Conservation (phyloP, 805 yeast genomes). For the Yarrowia deformans region DNA sequence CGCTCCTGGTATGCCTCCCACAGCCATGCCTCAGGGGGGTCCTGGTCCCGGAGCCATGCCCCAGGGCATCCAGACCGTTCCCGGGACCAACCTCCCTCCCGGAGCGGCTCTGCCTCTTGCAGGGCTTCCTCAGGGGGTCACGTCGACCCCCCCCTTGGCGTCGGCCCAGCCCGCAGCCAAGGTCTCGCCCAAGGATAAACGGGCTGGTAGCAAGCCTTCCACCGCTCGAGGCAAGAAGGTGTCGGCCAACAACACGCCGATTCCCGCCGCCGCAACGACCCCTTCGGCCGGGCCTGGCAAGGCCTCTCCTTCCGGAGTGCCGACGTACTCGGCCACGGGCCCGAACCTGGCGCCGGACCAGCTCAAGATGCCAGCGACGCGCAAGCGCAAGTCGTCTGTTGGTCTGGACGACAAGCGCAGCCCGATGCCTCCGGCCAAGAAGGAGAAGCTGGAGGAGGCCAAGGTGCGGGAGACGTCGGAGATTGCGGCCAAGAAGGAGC, state of each 20-base stretch:
- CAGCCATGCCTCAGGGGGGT: constrained; percentile 39
- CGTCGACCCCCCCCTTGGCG: constrained; percentile 10
- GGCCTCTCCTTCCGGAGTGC: constrained; percentile 45
- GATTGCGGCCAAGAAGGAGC: constrained; percentile 43
- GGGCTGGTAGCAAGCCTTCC: neutral
- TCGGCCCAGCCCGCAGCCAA: constrained; percentile 13
- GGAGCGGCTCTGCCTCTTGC: constrained; percentile 32
- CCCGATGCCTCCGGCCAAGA: constrained; percentile 43
- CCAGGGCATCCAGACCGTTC: neutral
- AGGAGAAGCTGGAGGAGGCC: constrained; percentile 40
- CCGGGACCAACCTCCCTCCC: constrained; percentile 8
- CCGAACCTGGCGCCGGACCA: constrained; percentile 46
- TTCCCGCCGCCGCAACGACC: constrained; percentile 4
- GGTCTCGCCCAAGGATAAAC: constrained; percentile 31
- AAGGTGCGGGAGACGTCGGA: constrained; percentile 43
- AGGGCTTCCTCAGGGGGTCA: constrained; percentile 42
- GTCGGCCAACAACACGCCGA: constrained; percentile 11
- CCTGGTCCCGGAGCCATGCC: constrained; percentile 41
- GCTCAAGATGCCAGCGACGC: constrained; percentile 45
- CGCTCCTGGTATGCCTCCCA: constrained; percentile 37
- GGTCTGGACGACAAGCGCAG: constrained; percentile 40
- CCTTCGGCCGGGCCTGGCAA: constrained; percentile 11
- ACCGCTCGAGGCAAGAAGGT: constrained; percentile 17
- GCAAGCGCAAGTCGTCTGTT: constrained; percentile 44
- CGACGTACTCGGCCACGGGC: constrained; percentile 43